phyloP scores from a whole-genome alignment of 2,329 filamentous ascomycete genomes.

The Epichloe glyceriae region DNA sequence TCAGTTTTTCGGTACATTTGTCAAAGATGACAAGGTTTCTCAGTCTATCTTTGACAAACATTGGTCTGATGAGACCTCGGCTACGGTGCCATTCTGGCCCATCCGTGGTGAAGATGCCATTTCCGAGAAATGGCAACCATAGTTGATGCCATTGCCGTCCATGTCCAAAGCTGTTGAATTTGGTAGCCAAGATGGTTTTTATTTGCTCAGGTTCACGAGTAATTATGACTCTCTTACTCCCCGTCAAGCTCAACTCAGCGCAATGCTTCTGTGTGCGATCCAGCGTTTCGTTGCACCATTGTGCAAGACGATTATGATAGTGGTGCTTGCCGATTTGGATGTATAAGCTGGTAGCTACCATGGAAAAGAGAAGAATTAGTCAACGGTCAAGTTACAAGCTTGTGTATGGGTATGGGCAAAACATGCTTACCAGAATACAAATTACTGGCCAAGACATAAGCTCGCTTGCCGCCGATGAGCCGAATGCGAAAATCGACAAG shows the following conservation, averaged over 20 bases:
- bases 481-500: constrained; percentile 17
- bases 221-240: constrained; percentile 22
- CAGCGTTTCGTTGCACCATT: constrained; percentile 8
- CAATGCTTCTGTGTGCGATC: constrained; percentile 6
- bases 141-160: constrained; percentile 26
- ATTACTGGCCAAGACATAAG: constrained; percentile 20
- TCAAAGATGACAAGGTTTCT: constrained; percentile 45
- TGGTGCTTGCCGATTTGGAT: constrained; percentile 10
- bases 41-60: constrained; percentile 35
- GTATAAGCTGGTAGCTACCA: constrained; percentile 9
- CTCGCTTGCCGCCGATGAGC: constrained; percentile 20
- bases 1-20: constrained; percentile 41
- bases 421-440: constrained; percentile 18
- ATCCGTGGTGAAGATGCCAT: constrained; percentile 43
- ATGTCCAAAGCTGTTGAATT: constrained; percentile 42
- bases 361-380: neutral
- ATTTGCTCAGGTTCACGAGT: constrained; percentile 44
- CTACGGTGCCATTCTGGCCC: constrained; percentile 40
- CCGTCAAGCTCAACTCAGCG: constrained; percentile 12
- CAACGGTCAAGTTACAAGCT: no score
- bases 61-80: constrained; percentile 38
- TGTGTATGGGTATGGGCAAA: neutral
- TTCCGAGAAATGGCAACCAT: constrained; percentile 35
- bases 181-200: constrained; percentile 40
- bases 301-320: constrained; percentile 9